Conservation (phyloP, 345 rosid genomes). For the Tarenaya hassleriana region DNA sequence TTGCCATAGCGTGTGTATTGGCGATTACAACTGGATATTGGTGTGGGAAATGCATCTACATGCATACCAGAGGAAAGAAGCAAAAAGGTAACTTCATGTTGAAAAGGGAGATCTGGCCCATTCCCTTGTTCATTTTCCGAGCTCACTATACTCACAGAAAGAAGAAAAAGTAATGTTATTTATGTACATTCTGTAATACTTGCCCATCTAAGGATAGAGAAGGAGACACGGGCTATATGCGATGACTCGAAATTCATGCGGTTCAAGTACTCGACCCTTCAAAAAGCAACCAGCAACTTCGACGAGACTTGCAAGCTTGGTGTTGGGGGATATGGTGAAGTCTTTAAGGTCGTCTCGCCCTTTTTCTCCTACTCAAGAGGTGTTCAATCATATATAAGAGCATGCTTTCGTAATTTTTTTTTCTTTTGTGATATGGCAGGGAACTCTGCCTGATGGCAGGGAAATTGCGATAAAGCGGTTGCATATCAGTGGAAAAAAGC, state of each 20-base stretch:
- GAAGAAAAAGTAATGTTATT: no score
- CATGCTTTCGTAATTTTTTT: not conserved
- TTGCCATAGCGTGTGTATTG: slow-evolving; percentile 22
- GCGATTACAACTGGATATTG: slow-evolving; percentile 27
- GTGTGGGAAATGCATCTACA: slow-evolving; percentile 28
- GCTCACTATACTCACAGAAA: no score
- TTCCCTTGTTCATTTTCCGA: no score
- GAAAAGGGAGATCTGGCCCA: not conserved
- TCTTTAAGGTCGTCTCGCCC: slow-evolving; percentile 36
- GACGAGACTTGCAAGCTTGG: slow-evolving; percentile 39
- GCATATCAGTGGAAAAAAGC: slow-evolving; percentile 24
- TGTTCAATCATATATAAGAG: not conserved
- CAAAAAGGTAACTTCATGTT: slow-evolving; percentile 23
- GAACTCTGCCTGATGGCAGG: slow-evolving; percentile 59
- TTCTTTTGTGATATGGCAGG: slow-evolving; percentile 27
- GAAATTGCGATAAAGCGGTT: slow-evolving; percentile 60
- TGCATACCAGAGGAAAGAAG: slow-evolving; percentile 22
- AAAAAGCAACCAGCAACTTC: slow-evolving; percentile 40
- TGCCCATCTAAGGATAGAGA: slow-evolving; percentile 35
- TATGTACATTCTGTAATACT: not conserved
- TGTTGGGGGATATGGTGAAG: slow-evolving; percentile 55
- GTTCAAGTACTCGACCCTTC: slow-evolving; percentile 44
- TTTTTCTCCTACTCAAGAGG: slow-evolving; percentile 1
- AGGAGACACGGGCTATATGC: slow-evolving; percentile 25
- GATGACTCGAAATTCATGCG: slow-evolving; percentile 33